Evolutionary conservation across 148 eudicot genomes (phyloP), one percentile per base, ranked within the genome.

Genomic region (Nepenthes mirabilis): DNA sequence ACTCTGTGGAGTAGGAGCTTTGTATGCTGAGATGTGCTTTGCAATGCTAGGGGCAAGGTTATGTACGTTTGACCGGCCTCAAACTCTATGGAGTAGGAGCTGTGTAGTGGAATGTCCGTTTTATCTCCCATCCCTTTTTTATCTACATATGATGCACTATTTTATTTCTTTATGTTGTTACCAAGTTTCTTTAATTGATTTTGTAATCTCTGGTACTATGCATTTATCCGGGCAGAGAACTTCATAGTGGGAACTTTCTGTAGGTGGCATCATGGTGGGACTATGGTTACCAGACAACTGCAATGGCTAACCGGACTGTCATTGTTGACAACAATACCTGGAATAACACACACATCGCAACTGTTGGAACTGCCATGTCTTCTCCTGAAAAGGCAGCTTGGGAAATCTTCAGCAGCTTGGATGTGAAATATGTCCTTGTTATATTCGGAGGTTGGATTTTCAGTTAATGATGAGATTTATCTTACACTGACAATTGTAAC

Each of bases 191-290:
- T 36, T 32, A 9, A 34, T 33, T 55, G 11, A 13, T 1, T 55
- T 32, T 55, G 34, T 33, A 1, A 14, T 55, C 6, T 55, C 36
- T 47, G 59, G 45, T 33, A 34, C 34, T 33, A 23, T 69, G 33
- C 37, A 37, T 11, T 2, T 52, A 1, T 23, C 47, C 33, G 36
- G n/a, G 40, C 45, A 34, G 37, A 33, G 34, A 33, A 55, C 33
- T 43, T 62, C 34, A 33, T 55, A 14, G 36, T 62, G 36, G 11
- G 11, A 54, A 64, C 62, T 52, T 56, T 66, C 56, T 79, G 74
- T 78, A 93, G 99, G 96, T 93, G 71, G 99, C 99, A 55, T 93
- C 96, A 65, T 93, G 99, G 99, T 93, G 99, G 99, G 99, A 93
- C 65, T 93, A 93, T 74, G 99, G 99, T 65, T 93, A 93, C 74